These are phyloP conservation scores for Penicillium turbatum DNA, from an alignment of 495 filamentous ascomycete species.

Conservation along the genomic window DNA sequence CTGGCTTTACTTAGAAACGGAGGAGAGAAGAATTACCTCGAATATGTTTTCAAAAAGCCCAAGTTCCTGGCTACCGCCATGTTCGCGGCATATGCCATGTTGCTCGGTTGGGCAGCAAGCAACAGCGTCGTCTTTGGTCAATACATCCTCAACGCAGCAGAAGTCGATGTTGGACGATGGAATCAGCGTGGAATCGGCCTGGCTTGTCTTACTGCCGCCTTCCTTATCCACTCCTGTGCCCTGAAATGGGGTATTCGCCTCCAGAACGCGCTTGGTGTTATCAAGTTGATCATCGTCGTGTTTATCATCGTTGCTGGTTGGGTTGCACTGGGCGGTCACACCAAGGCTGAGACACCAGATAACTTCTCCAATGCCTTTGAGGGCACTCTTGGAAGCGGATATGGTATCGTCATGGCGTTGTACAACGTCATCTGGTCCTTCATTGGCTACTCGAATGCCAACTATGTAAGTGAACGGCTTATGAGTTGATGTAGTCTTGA, in stretches of 20 bases:
- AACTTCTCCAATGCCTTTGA: constrained; percentile 66
- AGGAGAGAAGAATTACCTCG: constrained; percentile 68
- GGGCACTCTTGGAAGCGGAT: constrained; percentile 52
- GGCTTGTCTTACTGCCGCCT: constrained; percentile 60
- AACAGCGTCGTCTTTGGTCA: constrained; percentile 68
- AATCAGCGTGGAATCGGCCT: constrained; percentile 63
- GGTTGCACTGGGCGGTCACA: constrained; percentile 52
- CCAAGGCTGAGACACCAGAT: constrained; percentile 44
- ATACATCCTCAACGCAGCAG: constrained; percentile 62
- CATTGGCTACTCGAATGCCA: constrained; percentile 62
- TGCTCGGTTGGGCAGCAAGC: constrained; percentile 52
- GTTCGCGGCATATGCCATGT: constrained; percentile 55
- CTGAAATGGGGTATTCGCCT: constrained; percentile 67
- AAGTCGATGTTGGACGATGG: constrained; percentile 59
- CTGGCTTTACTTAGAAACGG: constrained; percentile 45
- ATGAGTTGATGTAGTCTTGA: background rate
- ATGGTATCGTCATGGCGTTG: constrained; percentile 58
- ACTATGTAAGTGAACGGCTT: constrained; percentile 32
- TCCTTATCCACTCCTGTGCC: constrained; percentile 55
- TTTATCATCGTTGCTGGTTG: constrained; percentile 65
- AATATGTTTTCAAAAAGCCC: constrained; percentile 60
- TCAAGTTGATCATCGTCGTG: constrained; percentile 64
- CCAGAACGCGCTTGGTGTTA: constrained; percentile 59
- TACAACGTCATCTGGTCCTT: constrained; percentile 67
- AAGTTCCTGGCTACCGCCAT: constrained; percentile 62